Base-by-base conservation (phyloP, 169 alveolate genomes). In the Eimeria tenella region DNA sequence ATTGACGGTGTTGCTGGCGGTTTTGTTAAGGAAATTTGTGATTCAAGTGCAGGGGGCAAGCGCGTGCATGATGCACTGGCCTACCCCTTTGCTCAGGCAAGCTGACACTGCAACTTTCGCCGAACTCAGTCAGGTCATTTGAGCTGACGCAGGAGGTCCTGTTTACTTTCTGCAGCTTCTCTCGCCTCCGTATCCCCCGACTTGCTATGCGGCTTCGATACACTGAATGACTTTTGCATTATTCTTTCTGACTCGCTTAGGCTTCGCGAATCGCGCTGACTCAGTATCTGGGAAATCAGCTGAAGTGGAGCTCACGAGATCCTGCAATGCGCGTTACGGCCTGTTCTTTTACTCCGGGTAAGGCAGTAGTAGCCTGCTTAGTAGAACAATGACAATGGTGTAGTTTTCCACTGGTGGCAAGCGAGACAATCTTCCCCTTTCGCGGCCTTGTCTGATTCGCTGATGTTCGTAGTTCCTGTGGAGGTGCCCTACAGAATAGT, bases 261-360 rank as follows among this genome's bases (percentile, higher is more conserved):
- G 86, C 86, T 23, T n/a, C 86, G 25, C 62, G 86, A 19, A 75
- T 75, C 63, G 86, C 86, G 11, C 62, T 75, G 17, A 55, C 86
- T 17, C 86, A 75, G 86, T 42, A 11, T 31, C 10, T 75, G 65
- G 62, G 79, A 70, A 70, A 70, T 70, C 49, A 70, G 79, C 79
- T 70, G 8, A 70, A 70, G 79, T 6, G 21, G 52, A 70, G 79
- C 15, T 70, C 79, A 17, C 52, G 53, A 52, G 79, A 70, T 52
- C 79, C 79, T 10, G 31, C 6, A 21, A 6, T 19, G 17, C 52
- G 79, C 15, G 52, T 49, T 75, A 75, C 86, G 49, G 86, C 49
- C 23, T 75, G 62, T 52, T 75, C 86, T 2, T 75, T 75, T 55
- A 42, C 86, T 49, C 86, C 86, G 17, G 86, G 86, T 75, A 60